A percentile compares a stretch with the other conserved stretches of the same genome.
These are phyloP conservation scores for Rhodamnia rubescens DNA, from an alignment of 345 rosid species.

Conservation along the genomic window DNA sequence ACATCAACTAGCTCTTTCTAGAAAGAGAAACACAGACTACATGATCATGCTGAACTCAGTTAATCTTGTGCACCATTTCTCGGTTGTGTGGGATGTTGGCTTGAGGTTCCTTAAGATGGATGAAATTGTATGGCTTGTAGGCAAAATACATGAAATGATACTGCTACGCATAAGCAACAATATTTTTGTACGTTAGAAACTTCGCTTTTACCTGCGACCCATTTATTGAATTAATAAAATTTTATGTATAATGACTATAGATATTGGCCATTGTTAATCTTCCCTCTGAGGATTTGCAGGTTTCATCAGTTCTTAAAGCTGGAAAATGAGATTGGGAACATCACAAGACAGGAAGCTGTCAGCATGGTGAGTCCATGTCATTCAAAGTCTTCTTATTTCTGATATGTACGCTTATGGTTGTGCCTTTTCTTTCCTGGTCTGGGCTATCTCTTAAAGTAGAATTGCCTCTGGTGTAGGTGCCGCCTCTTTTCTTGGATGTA, in stretches of 20 bases:
- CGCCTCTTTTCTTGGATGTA: slow-evolving; percentile 91
- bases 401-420: background rate
- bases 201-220: background rate
- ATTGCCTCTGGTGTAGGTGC: slow-evolving; percentile 37
- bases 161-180: background rate
- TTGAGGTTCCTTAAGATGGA: background rate
- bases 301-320: slow-evolving; percentile 91
- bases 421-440: background rate
- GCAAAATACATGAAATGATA: background rate
- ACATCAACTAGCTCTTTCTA: background rate
- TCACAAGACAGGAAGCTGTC: slow-evolving; percentile 94
- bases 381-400: background rate
- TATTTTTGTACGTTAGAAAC: background rate
- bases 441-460: background rate
- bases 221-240: background rate
- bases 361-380: slow-evolving; percentile 63
- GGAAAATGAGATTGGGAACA: slow-evolving; percentile 92
- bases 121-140: background rate
- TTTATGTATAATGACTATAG: background rate
- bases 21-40: background rate
- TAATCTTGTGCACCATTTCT: background rate
- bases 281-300: slow-evolving; percentile 29
- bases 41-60: background rate
- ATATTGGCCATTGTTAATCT: background rate
- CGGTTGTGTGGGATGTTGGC: background rate